Conservation (phyloP, 352 stramenopile genomes). For the Phytophthora hibernalis region DNA sequence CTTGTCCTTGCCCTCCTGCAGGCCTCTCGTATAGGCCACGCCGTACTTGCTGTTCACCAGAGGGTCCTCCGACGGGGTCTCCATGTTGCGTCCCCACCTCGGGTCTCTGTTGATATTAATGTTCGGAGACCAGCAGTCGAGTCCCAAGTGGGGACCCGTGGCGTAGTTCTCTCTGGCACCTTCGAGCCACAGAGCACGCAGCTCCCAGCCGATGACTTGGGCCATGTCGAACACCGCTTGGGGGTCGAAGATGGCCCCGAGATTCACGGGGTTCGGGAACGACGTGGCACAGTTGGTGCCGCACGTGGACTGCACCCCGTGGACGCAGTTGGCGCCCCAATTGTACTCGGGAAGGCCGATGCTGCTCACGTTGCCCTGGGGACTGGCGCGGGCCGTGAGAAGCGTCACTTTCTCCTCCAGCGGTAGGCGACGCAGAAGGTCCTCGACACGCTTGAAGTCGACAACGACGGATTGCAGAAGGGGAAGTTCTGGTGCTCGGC, state of each 20-base stretch:
- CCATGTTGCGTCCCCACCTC: constrained; percentile 94
- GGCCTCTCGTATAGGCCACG: constrained; percentile 86
- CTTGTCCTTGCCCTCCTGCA: constrained; percentile 84
- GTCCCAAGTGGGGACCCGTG: constrained; percentile 67
- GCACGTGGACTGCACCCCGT: constrained; percentile 91
- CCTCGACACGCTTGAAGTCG: constrained; percentile 70
- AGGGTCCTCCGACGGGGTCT: constrained; percentile 94
- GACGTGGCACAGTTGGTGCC: constrained; percentile 81
- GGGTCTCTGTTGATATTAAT: constrained; percentile 97
- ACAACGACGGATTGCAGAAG: constrained; percentile 85
- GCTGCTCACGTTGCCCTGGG: constrained; percentile 73
- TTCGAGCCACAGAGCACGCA: constrained; percentile 82
- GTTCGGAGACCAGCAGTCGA: constrained; percentile 95
- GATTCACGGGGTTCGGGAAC: constrained; percentile 92
- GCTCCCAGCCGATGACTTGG: constrained; percentile 85
- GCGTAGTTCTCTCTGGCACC: constrained; percentile 76
- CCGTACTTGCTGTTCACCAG: constrained; percentile 92
- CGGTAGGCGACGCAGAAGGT: constrained; percentile 75
- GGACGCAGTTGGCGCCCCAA: constrained; percentile 94
- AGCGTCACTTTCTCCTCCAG: constrained; percentile 77
- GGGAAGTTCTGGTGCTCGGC: constrained; percentile 41
- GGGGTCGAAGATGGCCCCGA: constrained; percentile 91
- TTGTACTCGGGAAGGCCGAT: constrained; percentile 92
- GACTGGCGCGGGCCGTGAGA: constrained; percentile 74
- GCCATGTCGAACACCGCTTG: constrained; percentile 84